These are phyloP conservation scores for Sporisorium exsertum DNA, from an alignment of 1,284 basidiomycete genomes.

Conservation along the genomic window DNA sequence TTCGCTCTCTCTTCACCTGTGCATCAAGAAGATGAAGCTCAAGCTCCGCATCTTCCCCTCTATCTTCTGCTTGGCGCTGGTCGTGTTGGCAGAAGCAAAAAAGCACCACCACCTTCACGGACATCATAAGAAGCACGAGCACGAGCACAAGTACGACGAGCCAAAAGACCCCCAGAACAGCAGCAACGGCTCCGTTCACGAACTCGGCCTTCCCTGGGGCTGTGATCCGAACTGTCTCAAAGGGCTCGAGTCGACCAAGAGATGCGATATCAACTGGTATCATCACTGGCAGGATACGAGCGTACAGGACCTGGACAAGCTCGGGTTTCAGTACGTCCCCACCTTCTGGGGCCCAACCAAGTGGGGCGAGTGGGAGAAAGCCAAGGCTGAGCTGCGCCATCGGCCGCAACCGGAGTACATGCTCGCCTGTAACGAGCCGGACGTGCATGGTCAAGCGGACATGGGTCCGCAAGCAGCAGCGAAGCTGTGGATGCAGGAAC, in stretches of 20 bases:
- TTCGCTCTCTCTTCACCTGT: not conserved
- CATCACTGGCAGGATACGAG: slow-evolving; percentile 57
- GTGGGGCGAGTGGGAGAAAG: slow-evolving; percentile 50
- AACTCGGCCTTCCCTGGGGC: slow-evolving; percentile 53
- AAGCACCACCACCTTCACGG: slow-evolving; percentile 18
- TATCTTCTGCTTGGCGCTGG: slow-evolving; percentile 29
- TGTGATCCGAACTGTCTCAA: slow-evolving; percentile 37
- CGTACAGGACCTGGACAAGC: slow-evolving; percentile 35
- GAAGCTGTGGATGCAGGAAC: slow-evolving; percentile 56
- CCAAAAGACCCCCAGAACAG: not conserved
- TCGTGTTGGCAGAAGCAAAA: slow-evolving; percentile 14
- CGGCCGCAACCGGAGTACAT: slow-evolving; percentile 37
- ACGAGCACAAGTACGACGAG: slow-evolving; percentile 10
- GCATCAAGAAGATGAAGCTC: slow-evolving; percentile 12
- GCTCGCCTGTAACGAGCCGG: slow-evolving; percentile 65
- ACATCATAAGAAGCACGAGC: slow-evolving; percentile 12
- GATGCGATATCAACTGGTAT: slow-evolving; percentile 44
- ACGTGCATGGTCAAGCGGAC: slow-evolving; percentile 57
- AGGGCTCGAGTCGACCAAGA: slow-evolving; percentile 23
- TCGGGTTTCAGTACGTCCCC: slow-evolving; percentile 60
- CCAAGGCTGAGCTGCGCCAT: slow-evolving; percentile 46
- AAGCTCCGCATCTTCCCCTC: slow-evolving; percentile 3
- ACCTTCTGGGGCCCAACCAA: slow-evolving; percentile 63
- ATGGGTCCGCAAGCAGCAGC: slow-evolving; percentile 57
- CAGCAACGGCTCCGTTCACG: not conserved